Conservation (phyloP, 75 land plant genomes). For the Ceratopteris richardii region DNA sequence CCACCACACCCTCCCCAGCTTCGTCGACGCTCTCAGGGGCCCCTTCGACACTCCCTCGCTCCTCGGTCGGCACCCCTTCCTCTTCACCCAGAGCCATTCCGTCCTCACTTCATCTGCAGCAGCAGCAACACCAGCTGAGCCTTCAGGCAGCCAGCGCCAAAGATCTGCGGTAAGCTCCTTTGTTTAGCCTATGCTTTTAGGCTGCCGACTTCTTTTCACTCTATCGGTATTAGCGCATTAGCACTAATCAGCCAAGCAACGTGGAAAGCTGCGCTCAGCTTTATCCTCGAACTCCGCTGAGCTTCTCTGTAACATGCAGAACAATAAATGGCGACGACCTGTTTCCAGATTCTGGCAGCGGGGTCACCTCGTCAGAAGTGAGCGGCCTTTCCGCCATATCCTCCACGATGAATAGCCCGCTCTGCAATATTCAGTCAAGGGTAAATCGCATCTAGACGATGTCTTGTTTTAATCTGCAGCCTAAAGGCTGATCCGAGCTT, state of each 20-base stretch:
- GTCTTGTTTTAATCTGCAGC: too few species aligned
- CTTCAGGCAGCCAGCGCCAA: background rate
- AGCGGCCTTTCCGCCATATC: conserved; percentile 8
- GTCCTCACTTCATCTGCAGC: background rate
- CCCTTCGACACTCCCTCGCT: background rate
- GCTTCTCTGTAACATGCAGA: too few species aligned
- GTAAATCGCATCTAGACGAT: too few species aligned
- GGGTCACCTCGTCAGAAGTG: conserved; percentile 12
- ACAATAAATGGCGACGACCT: too few species aligned
- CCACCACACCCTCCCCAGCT: conserved; percentile 10
- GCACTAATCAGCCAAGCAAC: too few species aligned
- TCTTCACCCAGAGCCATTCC: too few species aligned
- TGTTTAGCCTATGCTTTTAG: background rate
- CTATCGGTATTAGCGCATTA: too few species aligned
- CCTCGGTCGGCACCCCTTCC: background rate
- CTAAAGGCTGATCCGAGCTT: too few species aligned
- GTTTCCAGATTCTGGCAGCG: too few species aligned
- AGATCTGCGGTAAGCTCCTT: background rate
- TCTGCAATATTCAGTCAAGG: conserved; percentile 11
- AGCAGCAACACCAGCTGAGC: background rate
- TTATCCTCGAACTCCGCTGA: too few species aligned
- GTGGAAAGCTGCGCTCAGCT: too few species aligned
- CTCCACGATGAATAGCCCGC: conserved; percentile 10
- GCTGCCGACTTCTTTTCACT: background rate
- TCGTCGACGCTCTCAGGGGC: conserved; percentile 5